Percentiles rank a stretch among this genome's conserved stretches.
Evolutionary conservation across 2,329 filamentous ascomycete species (phyloP).

Genomic region (Dryadomyces sulphureus): DNA sequence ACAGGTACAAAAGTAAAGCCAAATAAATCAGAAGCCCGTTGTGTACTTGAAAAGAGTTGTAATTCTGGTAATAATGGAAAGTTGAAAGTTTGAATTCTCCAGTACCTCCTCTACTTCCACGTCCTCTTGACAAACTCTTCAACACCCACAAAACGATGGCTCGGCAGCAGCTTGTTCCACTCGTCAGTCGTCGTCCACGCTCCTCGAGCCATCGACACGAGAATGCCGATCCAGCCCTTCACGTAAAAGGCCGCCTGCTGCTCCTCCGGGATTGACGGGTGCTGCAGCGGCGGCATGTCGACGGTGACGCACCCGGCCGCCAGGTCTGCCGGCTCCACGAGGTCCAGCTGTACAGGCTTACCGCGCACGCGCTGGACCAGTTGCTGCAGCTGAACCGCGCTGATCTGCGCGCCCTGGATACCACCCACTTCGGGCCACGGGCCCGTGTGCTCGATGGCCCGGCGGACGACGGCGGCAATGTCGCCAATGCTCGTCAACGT

Average conservation of each 20-base stretch:
- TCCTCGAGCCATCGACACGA: conserved; percentile 24
- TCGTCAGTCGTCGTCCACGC: conserved; percentile 27
- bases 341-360: conserved; percentile 18
- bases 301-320: conserved; percentile 23
- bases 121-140: conserved; percentile 25
- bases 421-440: conserved; percentile 27
- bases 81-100: too few species aligned
- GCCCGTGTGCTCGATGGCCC: conserved; percentile 27
- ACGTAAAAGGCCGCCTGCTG: conserved; percentile 19
- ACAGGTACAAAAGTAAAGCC: too few species aligned
- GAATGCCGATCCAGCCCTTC: conserved; percentile 23
- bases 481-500: conserved; percentile 30
- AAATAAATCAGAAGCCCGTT: too few species aligned
- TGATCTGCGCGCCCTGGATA: conserved; percentile 22
- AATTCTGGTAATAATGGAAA: too few species aligned
- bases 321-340: conserved; percentile 30
- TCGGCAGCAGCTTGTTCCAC: conserved; percentile 27
- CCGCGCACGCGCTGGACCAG: conserved; percentile 16
- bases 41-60: too few species aligned
- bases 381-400: conserved; percentile 21
- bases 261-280: conserved; percentile 20
- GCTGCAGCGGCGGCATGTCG: conserved; percentile 23
- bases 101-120: background rate
- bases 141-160: conserved; percentile 23
- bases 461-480: conserved; percentile 21